phyloP scores from a whole-genome alignment of 2,329 filamentous ascomycete species.

The Exutisphaerella laricina region DNA sequence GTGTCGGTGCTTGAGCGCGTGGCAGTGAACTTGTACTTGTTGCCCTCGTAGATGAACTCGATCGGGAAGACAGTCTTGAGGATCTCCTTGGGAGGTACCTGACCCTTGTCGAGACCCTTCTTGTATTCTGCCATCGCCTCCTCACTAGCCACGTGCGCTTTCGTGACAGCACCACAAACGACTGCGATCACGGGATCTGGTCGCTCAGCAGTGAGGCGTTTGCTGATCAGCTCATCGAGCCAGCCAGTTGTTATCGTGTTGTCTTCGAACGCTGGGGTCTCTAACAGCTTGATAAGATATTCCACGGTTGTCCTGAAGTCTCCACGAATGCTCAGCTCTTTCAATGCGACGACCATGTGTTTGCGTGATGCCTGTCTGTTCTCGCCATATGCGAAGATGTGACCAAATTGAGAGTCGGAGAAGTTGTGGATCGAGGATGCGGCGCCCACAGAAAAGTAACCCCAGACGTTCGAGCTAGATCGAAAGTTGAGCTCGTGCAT shows the following conservation, averaged over 20 bases:
- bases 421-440: conserved; percentile 98
- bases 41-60: conserved; percentile 97
- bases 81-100: conserved; percentile 93
- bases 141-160: conserved; percentile 93
- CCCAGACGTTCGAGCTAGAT: conserved; percentile 98
- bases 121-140: conserved; percentile 81
- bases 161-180: conserved; percentile 88
- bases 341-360: conserved; percentile 98
- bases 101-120: conserved; percentile 86
- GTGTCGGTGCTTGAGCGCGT: conserved; percentile 87
- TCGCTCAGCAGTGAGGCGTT: conserved; percentile 92
- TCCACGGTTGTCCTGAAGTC: conserved; percentile 98
- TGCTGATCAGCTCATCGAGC: conserved; percentile 97
- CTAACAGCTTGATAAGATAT: conserved; percentile 96
- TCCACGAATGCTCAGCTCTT: conserved; percentile 98
- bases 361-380: conserved; percentile 93
- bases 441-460: conserved; percentile 98
- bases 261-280: conserved; percentile 96
- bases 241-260: conserved; percentile 99
- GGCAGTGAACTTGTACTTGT: conserved; percentile 95
- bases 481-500: conserved; percentile 99
- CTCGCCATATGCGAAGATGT: conserved; percentile 98
- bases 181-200: conserved; percentile 92
- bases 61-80: conserved; percentile 96
- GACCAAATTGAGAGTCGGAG: conserved; percentile 97